Evolutionary conservation across 164 flowering plant species (phyloP).

Genomic region (Aristolochia californica): DNA sequence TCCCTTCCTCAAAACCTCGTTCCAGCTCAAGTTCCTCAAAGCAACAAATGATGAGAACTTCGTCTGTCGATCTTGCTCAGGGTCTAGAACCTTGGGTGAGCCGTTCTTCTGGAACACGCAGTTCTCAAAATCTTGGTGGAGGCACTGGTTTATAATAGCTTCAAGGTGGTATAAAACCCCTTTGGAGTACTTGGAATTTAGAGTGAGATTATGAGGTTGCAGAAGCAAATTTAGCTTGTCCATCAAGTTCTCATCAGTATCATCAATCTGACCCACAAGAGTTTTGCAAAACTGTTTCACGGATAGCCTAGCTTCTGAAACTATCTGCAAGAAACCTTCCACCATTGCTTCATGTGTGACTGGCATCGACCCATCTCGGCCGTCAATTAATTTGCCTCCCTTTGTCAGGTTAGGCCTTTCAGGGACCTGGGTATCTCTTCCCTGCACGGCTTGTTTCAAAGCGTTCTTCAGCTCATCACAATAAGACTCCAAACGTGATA

Average conservation of each 20-base stretch:
- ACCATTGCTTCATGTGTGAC: constrained; percentile 73
- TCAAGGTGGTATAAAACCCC: constrained; percentile 67
- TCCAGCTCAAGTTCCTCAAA: constrained; percentile 82
- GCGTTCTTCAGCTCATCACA: constrained; percentile 77
- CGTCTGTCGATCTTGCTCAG: constrained; percentile 52
- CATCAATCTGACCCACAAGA: constrained; percentile 51
- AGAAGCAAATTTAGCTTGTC: constrained; percentile 59
- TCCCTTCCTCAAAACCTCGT: constrained; percentile 77
- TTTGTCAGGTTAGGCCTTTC: constrained; percentile 27
- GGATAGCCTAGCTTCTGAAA: constrained; percentile 77
- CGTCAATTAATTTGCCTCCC: constrained; percentile 34
- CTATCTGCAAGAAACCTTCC: constrained; percentile 86
- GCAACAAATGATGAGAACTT: constrained; percentile 62
- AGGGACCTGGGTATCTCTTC: constrained; percentile 21
- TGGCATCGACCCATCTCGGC: constrained; percentile 38
- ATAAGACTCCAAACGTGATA: constrained; percentile 62
- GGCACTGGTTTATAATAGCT: constrained; percentile 68
- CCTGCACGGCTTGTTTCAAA: constrained; percentile 37
- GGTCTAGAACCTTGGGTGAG: constrained; percentile 53
- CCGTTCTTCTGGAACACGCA: constrained; percentile 72
- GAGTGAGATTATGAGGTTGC: constrained; percentile 52
- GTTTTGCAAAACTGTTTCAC: constrained; percentile 74
- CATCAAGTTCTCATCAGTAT: constrained; percentile 34
- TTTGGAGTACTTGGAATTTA: constrained; percentile 55
- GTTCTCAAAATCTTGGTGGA: constrained; percentile 88